phyloP scores from a whole-genome alignment of 192 early-diverging fungal species.

The Backusella mclennaniae region DNA sequence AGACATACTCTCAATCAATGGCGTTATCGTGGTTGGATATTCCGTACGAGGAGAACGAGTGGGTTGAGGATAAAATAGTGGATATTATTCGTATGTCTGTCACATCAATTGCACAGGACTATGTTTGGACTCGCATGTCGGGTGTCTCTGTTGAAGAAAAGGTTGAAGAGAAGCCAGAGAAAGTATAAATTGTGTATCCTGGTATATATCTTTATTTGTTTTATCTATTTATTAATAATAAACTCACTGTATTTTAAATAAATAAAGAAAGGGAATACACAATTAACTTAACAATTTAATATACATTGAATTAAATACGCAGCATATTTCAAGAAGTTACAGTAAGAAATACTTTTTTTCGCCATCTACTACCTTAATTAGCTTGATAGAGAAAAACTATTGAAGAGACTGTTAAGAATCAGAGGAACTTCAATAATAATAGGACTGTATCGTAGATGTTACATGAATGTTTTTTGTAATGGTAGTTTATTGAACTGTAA shows the following conservation, averaged over 20 bases:
- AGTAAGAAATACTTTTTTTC: no score
- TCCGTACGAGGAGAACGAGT: conserved; percentile 61
- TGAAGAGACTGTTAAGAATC: no score
- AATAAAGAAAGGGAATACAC: no score
- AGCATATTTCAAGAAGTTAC: no score
- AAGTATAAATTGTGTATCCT: not conserved
- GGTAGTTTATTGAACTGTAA: no score
- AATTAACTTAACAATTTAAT: no score
- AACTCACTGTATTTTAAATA: not conserved
- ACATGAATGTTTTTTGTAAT: no score
- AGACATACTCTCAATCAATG: conserved; percentile 52
- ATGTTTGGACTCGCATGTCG: conserved; percentile 62
- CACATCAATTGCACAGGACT: conserved; percentile 54
- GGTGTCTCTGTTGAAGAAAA: conserved; percentile 17
- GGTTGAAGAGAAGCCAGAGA: not conserved
- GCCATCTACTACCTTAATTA: no score
- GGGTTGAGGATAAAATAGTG: conserved; percentile 59
- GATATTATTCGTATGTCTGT: conserved; percentile 47
- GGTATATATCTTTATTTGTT: not conserved
- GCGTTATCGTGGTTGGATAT: conserved; percentile 54
- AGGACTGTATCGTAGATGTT: no score
- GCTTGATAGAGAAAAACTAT: no score
- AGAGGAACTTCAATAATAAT: no score
- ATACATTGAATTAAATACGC: no score
- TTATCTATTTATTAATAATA: not conserved